Evolutionary conservation across 768 basidiomycete species (phyloP).

Genomic region (Termitomyces sp.): DNA sequence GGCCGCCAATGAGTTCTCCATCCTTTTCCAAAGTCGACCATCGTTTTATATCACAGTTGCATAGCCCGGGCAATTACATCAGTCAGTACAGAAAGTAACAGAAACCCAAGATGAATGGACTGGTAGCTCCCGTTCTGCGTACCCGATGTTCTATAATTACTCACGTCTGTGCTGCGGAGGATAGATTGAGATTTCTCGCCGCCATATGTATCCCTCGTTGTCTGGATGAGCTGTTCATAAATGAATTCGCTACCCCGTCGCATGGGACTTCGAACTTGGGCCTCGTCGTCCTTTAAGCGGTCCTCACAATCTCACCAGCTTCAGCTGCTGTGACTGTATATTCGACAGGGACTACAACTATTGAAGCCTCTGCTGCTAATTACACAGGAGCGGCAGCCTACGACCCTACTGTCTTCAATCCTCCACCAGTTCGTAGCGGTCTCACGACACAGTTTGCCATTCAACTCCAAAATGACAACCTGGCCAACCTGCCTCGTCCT

Average conservation of each 20-base stretch:
- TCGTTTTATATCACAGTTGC: not conserved
- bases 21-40: not conserved
- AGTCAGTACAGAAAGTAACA: not conserved
- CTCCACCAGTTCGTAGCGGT: slow-evolving; percentile 48
- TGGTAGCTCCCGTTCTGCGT: not conserved
- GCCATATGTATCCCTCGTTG: not conserved
- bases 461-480: slow-evolving; percentile 23
- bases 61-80: too few relatives aligned
- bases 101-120: not conserved
- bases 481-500: not conserved
- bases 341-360: slow-evolving; percentile 17
- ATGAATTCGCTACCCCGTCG: not conserved
- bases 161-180: not conserved
- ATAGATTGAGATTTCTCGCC: not conserved
- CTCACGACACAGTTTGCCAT: slow-evolving; percentile 38
- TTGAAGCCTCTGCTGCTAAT: slow-evolving; percentile 27
- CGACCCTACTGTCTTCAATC: slow-evolving; percentile 40
- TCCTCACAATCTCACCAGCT: slow-evolving; percentile 9
- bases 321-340: slow-evolving; percentile 29
- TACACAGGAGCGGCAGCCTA: slow-evolving; percentile 50
- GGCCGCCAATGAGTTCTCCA: not conserved
- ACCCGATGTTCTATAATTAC: not conserved
- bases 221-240: not conserved
- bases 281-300: slow-evolving; percentile 6
- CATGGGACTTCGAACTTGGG: not conserved